These are phyloP conservation scores for Physcomitrellopsis africana DNA, from an alignment of 225 moss, liverwort and hornwort species.

Conservation along the genomic window DNA sequence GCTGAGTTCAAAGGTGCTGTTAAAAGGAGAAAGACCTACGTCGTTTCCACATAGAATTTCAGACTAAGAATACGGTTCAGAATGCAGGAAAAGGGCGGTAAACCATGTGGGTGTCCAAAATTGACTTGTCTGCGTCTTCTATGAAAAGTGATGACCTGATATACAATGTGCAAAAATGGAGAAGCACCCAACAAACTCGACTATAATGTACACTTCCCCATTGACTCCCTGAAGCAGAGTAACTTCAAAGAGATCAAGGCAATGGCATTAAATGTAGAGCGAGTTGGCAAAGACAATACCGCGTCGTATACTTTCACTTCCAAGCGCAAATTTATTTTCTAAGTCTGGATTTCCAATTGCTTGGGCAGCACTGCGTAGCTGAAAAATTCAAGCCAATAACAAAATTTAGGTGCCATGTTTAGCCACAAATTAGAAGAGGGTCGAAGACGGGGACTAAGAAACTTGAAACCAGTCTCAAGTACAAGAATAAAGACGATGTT, in stretches of 20 bases:
- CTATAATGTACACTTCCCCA: conserved; percentile 40
- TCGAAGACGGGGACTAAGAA: neutral
- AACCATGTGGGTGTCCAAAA: conserved; percentile 28
- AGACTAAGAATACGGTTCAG: conserved; percentile 23
- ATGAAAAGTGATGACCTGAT: conserved; percentile 47
- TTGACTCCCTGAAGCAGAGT: conserved; percentile 30
- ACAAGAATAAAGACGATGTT: neutral
- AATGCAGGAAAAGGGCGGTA: conserved; percentile 17
- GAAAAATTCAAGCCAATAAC: conserved; percentile 29
- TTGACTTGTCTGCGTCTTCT: conserved; percentile 27
- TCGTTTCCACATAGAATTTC: conserved; percentile 14
- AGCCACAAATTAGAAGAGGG: neutral
- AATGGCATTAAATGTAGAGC: conserved; percentile 65
- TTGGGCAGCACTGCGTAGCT: conserved; percentile 81
- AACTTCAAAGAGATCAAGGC: conserved; percentile 9
- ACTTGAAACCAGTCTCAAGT: neutral
- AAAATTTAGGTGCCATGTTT: neutral
- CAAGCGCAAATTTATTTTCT: conserved; percentile 84
- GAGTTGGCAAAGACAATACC: conserved; percentile 98
- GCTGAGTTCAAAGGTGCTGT: conserved; percentile 3
- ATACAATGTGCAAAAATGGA: conserved; percentile 48
- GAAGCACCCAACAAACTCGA: conserved; percentile 46
- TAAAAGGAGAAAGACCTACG: neutral
- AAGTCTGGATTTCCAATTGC: conserved; percentile 89
- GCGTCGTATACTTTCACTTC: conserved; percentile 93